Percentiles rank a stretch among this genome's conserved stretches.
Conservation (phyloP, 148 eudicot species). For the Chenopodium suecicum region DNA sequence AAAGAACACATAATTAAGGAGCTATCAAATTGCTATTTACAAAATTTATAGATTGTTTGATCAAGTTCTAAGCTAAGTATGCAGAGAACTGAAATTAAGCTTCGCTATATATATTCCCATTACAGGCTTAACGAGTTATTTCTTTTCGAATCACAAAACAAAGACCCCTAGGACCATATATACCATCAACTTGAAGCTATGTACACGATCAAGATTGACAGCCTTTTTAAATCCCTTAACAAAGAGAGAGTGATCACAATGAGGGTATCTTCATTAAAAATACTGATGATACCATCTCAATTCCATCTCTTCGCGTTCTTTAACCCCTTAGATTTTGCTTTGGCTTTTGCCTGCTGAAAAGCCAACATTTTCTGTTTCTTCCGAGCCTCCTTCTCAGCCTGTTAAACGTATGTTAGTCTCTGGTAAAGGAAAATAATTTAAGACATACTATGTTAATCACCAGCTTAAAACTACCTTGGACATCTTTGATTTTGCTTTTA, state of each 20-base stretch:
- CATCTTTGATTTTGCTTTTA: conserved; percentile 95
- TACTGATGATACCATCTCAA: conserved; percentile 28
- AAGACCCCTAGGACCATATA: neutral
- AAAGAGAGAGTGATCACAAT: neutral
- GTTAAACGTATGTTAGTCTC: conserved; percentile 14
- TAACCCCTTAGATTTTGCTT: conserved; percentile 64
- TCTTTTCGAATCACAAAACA: neutral
- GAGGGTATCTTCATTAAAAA: conserved; percentile 23
- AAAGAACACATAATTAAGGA: neutral
- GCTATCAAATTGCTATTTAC: conserved; percentile 18
- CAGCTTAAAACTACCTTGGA: conserved; percentile 55
- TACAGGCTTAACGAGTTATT: conserved; percentile 3
- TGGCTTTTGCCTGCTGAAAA: conserved; percentile 88
- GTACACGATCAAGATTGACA: conserved; percentile 12
- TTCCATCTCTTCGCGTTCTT: conserved; percentile 93
- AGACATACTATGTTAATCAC: neutral
- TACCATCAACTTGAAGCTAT: conserved; percentile 1
- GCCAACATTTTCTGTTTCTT: conserved; percentile 89
- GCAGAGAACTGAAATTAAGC: neutral
- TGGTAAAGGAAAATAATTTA: neutral
- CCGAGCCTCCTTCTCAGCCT: conserved; percentile 95
- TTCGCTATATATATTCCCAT: neutral
- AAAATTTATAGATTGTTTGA: conserved; percentile 5
- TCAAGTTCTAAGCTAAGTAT: conserved; percentile 13
- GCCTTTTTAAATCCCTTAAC: neutral